Percentiles rank a stretch among this genome's conserved stretches.
Evolutionary conservation across 257 asterid genomes (phyloP).

Genomic region (Lithospermum erythrorhizon): DNA sequence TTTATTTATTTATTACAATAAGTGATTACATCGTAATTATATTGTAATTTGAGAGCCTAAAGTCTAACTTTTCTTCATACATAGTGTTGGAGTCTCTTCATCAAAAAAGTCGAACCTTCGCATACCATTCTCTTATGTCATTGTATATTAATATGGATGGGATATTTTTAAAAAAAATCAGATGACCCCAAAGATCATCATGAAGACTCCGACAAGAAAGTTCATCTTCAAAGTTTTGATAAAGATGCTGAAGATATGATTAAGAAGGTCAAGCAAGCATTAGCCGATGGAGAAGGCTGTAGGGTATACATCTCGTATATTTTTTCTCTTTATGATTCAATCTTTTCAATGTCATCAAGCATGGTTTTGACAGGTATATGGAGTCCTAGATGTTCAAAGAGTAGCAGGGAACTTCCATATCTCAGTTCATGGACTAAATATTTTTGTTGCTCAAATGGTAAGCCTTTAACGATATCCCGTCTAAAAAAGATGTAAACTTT

Average conservation of each 20-base stretch:
- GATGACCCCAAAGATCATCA: constrained; percentile 72
- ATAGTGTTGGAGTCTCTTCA: too few species aligned
- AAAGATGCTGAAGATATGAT: constrained; percentile 73
- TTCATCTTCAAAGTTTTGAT: constrained; percentile 61
- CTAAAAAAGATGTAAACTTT: neutral
- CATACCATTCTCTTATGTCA: neutral
- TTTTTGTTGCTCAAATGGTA: constrained; percentile 92
- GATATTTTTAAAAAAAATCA: constrained; percentile 19
- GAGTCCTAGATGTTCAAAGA: constrained; percentile 92
- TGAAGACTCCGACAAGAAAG: constrained; percentile 46
- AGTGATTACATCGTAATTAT: too few species aligned
- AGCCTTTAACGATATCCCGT: constrained; percentile 1
- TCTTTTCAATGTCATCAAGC: constrained; percentile 3
- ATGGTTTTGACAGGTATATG: constrained; percentile 59
- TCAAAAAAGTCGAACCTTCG: too few species aligned
- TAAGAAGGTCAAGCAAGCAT: constrained; percentile 78
- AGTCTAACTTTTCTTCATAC: too few species aligned
- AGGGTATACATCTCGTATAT: constrained; percentile 39
- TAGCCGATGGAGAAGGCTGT: constrained; percentile 86
- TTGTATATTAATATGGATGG: neutral
- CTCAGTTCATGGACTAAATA: constrained; percentile 88
- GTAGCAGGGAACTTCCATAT: constrained; percentile 99
- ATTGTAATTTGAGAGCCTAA: too few species aligned
- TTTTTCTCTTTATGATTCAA: neutral
- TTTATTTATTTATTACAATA: too few species aligned